Conservation (phyloP, 495 filamentous ascomycete species). For the Annulohypoxylon bovei region DNA sequence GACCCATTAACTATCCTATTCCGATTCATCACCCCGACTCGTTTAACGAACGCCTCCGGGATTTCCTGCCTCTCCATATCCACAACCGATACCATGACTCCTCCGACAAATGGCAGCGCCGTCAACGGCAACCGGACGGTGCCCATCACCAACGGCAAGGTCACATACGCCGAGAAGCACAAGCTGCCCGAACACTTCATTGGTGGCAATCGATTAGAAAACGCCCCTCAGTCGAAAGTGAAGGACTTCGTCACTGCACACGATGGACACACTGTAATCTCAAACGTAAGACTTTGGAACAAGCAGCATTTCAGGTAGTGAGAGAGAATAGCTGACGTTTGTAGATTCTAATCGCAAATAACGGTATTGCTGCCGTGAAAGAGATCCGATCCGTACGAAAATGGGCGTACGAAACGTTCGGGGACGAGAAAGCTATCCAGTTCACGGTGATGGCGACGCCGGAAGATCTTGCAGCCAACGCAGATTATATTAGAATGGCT, state of each 20-base stretch:
- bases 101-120: constrained; percentile 60
- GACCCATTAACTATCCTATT: constrained; percentile 42
- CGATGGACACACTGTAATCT: constrained; percentile 97
- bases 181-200: constrained; percentile 92
- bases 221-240: constrained; percentile 79
- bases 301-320: neutral
- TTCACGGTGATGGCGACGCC: constrained; percentile 99
- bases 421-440: constrained; percentile 96
- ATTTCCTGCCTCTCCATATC: constrained; percentile 32
- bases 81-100: constrained; percentile 49
- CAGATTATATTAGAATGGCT: constrained; percentile 99
- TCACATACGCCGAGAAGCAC: constrained; percentile 76
- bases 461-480: constrained; percentile 97
- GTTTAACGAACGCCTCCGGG: constrained; percentile 21
- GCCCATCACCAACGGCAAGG: constrained; percentile 59
- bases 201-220: constrained; percentile 86
- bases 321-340: constrained; percentile 8
- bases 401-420: constrained; percentile 99
- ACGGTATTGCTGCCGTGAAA: constrained; percentile 99
- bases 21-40: constrained; percentile 30
- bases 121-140: constrained; percentile 50
- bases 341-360: constrained; percentile 98
- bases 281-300: constrained; percentile 71
- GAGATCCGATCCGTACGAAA: constrained; percentile 98
- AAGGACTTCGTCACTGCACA: constrained; percentile 93